A percentile compares a stretch with the other conserved stretches of the same genome.
These are phyloP conservation scores for Eucalyptus sideroxylon DNA, from an alignment of 345 rosid species.

Conservation along the genomic window DNA sequence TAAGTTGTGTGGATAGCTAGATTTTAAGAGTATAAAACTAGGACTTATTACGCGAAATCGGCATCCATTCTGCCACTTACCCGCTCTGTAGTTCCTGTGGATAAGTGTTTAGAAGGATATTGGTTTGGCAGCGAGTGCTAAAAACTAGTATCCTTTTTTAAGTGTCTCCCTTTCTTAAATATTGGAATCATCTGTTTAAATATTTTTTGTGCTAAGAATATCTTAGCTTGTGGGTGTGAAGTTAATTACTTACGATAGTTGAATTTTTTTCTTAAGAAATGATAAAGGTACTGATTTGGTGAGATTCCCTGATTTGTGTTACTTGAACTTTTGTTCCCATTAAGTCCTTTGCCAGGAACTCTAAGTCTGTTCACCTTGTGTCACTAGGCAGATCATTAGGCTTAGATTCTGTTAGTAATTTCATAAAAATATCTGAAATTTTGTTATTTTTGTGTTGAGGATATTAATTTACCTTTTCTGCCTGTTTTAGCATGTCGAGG, in stretches of 20 bases:
- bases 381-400: not conserved
- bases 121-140: not conserved
- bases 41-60: not conserved
- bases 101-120: not conserved
- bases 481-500: slow-evolving; percentile 61
- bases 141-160: not conserved
- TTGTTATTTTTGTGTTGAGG: not conserved
- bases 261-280: not conserved
- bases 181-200: not conserved
- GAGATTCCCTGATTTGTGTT: not conserved
- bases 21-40: not conserved
- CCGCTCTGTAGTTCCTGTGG: not conserved
- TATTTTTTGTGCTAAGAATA: not conserved
- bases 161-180: not conserved
- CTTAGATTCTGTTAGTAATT: not conserved
- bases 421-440: not conserved
- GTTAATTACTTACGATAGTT: not conserved
- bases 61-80: not conserved
- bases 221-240: not conserved
- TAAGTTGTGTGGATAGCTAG: not conserved
- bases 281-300: not conserved
- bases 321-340: not conserved
- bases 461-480: not conserved
- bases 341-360: not conserved
- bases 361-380: not conserved